These are phyloP conservation scores for Stentor coeruleus DNA, from an alignment of 73 alveolate species.

Conservation along the genomic window DNA sequence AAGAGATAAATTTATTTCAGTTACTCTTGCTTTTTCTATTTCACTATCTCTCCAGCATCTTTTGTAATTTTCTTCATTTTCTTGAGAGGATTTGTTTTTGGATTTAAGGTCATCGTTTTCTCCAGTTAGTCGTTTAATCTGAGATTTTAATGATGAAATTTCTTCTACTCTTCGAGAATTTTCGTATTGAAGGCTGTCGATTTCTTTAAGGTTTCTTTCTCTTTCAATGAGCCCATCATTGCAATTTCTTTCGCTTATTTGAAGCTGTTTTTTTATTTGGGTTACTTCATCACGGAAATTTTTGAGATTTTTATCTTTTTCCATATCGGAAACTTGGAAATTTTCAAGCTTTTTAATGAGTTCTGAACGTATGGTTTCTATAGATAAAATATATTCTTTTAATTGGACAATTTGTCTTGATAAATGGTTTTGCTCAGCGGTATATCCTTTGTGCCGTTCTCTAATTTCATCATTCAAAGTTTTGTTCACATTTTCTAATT, in stretches of 20 bases:
- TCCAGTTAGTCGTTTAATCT: not conserved
- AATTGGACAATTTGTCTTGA: constrained; percentile 35
- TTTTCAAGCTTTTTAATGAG: constrained; percentile 34
- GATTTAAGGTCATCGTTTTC: not conserved
- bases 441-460: constrained; percentile 24
- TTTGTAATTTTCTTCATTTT: too few species aligned
- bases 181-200: not conserved
- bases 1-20: too few species aligned
- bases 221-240: not conserved
- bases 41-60: too few species aligned
- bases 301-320: not conserved
- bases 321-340: not conserved
- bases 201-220: not conserved
- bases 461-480: constrained; percentile 27
- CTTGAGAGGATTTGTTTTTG: not conserved
- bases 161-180: not conserved
- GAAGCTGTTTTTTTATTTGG: not conserved
- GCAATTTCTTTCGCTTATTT: not conserved
- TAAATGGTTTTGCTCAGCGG: constrained; percentile 34
- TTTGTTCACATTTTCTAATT: constrained; percentile 11
- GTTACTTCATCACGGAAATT: not conserved
- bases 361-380: constrained; percentile 41
- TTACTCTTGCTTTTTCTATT: too few species aligned
- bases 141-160: not conserved
- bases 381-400: constrained; percentile 33